These are phyloP conservation scores for Panellus pusillus DNA, from an alignment of 768 basidiomycete genomes.

Conservation along the genomic window DNA sequence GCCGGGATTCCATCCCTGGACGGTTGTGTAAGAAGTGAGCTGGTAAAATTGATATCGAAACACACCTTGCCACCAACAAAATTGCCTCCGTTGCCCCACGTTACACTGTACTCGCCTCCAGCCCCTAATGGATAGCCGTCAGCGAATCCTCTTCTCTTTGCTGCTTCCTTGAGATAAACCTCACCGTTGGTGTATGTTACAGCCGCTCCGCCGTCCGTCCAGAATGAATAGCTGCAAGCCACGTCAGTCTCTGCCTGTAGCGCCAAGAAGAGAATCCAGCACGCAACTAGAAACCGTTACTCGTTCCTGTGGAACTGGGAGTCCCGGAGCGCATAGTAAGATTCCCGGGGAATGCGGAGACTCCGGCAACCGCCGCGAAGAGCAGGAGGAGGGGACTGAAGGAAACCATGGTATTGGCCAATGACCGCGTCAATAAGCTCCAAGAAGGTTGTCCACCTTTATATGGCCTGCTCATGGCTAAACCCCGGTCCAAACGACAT, in stretches of 20 bases:
- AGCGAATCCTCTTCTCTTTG: too few relatives aligned
- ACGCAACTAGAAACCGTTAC: constrained; percentile 27
- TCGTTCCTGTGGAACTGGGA: constrained; percentile 28
- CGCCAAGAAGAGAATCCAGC: too few relatives aligned
- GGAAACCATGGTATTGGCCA: constrained; percentile 17
- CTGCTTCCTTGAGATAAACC: too few relatives aligned
- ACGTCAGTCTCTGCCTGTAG: too few relatives aligned
- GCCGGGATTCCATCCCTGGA: constrained; percentile 32
- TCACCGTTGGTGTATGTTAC: constrained; percentile 31
- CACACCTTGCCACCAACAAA: constrained; percentile 30
- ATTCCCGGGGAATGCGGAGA: constrained; percentile 20
- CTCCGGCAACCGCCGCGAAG: constrained; percentile 7
- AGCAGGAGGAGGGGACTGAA: constrained; percentile 9
- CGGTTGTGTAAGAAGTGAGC: too few relatives aligned
- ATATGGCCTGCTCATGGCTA: background rate
- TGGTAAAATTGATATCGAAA: too few relatives aligned
- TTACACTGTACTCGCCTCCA: constrained; percentile 31
- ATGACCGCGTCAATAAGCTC: background rate
- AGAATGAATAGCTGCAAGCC: constrained; percentile 25
- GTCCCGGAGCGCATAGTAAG: constrained; percentile 15
- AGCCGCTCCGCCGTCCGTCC: constrained; percentile 27
- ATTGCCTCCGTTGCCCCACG: constrained; percentile 29
- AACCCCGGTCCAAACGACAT: background rate
- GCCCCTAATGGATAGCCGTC: background rate
- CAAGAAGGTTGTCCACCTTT: background rate